phyloP scores from a whole-genome alignment of 139 green algal genomes.

The Astrephomene gubernaculifera region DNA sequence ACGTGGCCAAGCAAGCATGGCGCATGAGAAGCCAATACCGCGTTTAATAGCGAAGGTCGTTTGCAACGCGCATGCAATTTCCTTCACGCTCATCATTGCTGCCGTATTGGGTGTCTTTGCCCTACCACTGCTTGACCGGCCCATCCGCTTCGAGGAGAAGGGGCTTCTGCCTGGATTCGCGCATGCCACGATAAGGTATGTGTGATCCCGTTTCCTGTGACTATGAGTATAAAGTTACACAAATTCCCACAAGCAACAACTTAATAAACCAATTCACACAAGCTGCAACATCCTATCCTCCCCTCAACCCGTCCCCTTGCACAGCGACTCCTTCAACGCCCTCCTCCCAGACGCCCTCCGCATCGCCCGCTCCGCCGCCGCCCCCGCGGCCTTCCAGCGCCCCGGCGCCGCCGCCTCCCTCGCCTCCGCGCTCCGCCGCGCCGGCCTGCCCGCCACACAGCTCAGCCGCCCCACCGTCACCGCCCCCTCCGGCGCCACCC shows the following conservation, averaged over 20 bases:
- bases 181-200: constrained; percentile 54
- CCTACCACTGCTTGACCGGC: constrained; percentile 62
- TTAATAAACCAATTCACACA: no score
- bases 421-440: neutral
- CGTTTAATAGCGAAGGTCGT: neutral
- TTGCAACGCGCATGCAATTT: neutral
- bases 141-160: constrained; percentile 78
- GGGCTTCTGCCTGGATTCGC: constrained; percentile 66
- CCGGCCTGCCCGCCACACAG: neutral
- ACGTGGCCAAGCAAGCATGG: neutral
- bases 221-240: no score
- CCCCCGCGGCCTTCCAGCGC: neutral
- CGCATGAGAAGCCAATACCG: constrained; percentile 12
- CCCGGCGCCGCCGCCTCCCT: constrained; percentile 17
- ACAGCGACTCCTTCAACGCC: neutral
- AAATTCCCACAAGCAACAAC: no score
- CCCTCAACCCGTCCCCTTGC: neutral
- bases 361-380: constrained; percentile 21
- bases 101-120: constrained; percentile 44
- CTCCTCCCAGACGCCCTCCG: neutral
- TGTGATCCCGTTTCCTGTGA: no score
- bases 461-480: constrained; percentile 7
- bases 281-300: neutral
- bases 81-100: constrained; percentile 45
- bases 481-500: neutral